phyloP scores from a whole-genome alignment of 768 basidiomycete species.

The Sporobolomyces roseus region DNA sequence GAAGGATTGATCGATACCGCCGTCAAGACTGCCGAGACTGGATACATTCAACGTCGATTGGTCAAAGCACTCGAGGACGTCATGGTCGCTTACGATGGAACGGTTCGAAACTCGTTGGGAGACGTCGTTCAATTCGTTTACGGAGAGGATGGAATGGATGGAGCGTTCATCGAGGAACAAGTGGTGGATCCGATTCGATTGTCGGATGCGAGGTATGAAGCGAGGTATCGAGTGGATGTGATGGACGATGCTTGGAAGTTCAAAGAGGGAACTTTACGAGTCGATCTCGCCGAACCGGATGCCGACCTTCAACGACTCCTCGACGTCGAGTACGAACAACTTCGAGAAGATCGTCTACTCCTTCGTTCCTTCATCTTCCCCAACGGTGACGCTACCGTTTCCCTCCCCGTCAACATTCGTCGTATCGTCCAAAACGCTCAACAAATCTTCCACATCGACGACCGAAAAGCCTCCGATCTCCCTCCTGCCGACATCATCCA shows the following conservation, averaged over 20 bases:
- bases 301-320: constrained; percentile 75
- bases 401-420: constrained; percentile 88
- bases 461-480: constrained; percentile 86
- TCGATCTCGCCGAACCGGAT: constrained; percentile 69
- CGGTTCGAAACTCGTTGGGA: constrained; percentile 92
- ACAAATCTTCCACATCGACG: constrained; percentile 96
- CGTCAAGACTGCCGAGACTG: constrained; percentile 98
- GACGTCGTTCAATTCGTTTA: constrained; percentile 95
- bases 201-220: constrained; percentile 76
- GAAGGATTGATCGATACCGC: constrained; percentile 99
- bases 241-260: constrained; percentile 79
- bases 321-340: constrained; percentile 69
- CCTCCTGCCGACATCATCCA: constrained; percentile 82
- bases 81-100: constrained; percentile 95
- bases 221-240: constrained; percentile 83
- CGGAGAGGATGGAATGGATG: constrained; percentile 99
- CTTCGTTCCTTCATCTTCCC: constrained; percentile 78
- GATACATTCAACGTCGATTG: constrained; percentile 95
- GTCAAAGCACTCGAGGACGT: constrained; percentile 98
- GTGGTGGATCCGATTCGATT: constrained; percentile 83
- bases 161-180: constrained; percentile 93
- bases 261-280: constrained; percentile 71
- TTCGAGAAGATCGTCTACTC: constrained; percentile 67
- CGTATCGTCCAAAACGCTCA: constrained; percentile 93
- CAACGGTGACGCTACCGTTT: constrained; percentile 69